Base-by-base conservation (phyloP, 2,329 filamentous ascomycete species). In the Hansfordia pulvinata region DNA sequence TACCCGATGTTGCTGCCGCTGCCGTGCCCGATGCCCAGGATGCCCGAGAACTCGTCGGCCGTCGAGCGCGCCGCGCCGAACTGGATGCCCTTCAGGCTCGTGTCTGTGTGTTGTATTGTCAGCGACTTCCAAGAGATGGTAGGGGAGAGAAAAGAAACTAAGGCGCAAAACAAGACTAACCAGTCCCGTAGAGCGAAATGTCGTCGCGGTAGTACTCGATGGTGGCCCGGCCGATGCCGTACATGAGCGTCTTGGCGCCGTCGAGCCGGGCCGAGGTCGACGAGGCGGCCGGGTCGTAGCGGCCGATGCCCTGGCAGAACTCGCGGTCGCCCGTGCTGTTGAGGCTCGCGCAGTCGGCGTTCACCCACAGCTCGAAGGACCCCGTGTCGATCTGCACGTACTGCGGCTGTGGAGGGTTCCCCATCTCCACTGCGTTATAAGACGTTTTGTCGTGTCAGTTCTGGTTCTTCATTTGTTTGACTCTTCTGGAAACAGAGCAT, bases 21-120 rank as follows among this genome's bases (percentile, higher is more conserved):
- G 3, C 69, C 59, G 44, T 82, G 82, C 14, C 82, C 82, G 30
- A 90, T 76, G 13, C 83, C 83, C 12, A 92, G 50, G 24, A 90
- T 82, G 19, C 64, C 64, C 1, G 62, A 53, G 31, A 62, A 64
- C 34, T 64, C 56, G 32, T 65, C 55, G 10, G 46, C 33, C 5
- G 56, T 58, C 9, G 44, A 39, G 20, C 61, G 64, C n/a, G 74
- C 75, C 19, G 78, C 65, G 33, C 75, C 76, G 33, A 81, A 77
- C 40, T 76, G 69, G 27, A 77, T 60, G n/a, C 54, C 44, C 11
- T 54, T 42, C 10, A 74, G 46, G 8, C 57, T 54, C 3, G 56
- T 39, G 8, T 43, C 45, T 49, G 17, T 1, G 19, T 21, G 10
- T 10, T 13, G 6, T 4, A 23, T 23, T 6, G 21, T 23, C 21